phyloP scores from a whole-genome alignment of 1,284 basidiomycete species.

The Tilletia indica region DNA sequence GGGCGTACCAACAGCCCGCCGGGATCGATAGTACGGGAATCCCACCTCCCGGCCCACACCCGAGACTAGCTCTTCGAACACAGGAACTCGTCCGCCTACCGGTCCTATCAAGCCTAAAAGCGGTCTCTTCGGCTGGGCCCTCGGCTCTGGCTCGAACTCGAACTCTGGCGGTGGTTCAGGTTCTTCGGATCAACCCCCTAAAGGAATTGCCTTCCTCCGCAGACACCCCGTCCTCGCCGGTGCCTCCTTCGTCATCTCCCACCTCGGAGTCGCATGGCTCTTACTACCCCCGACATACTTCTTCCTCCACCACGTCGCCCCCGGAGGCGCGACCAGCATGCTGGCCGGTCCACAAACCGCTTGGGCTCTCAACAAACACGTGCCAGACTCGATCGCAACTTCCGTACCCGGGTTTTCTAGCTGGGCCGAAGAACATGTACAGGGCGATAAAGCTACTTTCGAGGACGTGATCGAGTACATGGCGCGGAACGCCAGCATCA shows the following conservation, averaged over 20 bases:
- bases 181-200: not conserved
- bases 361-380: not conserved
- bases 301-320: slow-evolving; percentile 3
- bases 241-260: not conserved
- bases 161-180: not conserved
- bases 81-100: no score
- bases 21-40: no score
- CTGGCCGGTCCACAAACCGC: slow-evolving; percentile 11
- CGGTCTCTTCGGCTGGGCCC: not conserved
- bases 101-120: no score
- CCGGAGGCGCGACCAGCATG: not conserved
- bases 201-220: slow-evolving; percentile 1
- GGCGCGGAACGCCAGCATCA: slow-evolving; percentile 1
- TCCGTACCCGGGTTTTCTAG: not conserved
- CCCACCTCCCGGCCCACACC: no score
- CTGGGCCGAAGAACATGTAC: not conserved
- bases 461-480: slow-evolving; percentile 11
- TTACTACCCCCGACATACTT: slow-evolving; percentile 8
- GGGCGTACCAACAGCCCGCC: no score
- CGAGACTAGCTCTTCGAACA: no score
- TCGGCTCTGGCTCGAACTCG: not conserved
- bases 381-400: not conserved
- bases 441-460: not conserved
- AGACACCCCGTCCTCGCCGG: slow-evolving; percentile 7
- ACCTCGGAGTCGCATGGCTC: slow-evolving; percentile 1